phyloP scores from a whole-genome alignment of 805 yeast genomes.

The Sugiyamaella smithiae region DNA sequence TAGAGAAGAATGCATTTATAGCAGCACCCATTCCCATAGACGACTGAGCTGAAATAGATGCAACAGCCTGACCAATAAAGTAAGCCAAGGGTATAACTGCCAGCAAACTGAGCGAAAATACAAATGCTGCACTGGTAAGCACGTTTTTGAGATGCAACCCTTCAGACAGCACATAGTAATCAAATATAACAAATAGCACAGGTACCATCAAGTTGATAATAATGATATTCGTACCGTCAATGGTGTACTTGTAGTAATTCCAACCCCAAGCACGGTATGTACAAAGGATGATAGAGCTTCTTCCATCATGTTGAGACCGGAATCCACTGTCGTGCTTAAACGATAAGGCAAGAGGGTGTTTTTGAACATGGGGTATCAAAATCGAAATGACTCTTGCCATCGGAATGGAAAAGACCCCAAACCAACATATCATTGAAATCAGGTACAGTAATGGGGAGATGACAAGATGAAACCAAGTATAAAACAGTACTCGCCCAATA shows the following conservation, averaged over 20 bases:
- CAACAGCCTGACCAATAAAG: slow-evolving; percentile 98
- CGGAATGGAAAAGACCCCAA: slow-evolving; percentile 85
- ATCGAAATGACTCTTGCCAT: slow-evolving; percentile 78
- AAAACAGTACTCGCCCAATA: slow-evolving; percentile 75
- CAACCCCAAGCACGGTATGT: slow-evolving; percentile 90
- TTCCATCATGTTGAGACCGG: slow-evolving; percentile 37
- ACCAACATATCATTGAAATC: slow-evolving; percentile 67
- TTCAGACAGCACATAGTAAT: slow-evolving; percentile 62
- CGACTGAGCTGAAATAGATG: slow-evolving; percentile 96
- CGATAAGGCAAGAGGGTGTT: slow-evolving; percentile 87
- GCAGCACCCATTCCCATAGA: slow-evolving; percentile 99
- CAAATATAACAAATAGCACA: slow-evolving; percentile 79
- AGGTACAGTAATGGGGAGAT: slow-evolving; percentile 63
- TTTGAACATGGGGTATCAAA: slow-evolving; percentile 71
- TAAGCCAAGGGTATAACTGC: slow-evolving; percentile 93
- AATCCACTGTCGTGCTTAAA: slow-evolving; percentile 50
- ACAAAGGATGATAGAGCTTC: slow-evolving; percentile 64
- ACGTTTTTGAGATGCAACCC: slow-evolving; percentile 39
- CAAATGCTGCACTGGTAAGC: slow-evolving; percentile 58
- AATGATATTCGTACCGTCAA: slow-evolving; percentile 93
- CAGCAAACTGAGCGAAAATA: slow-evolving; percentile 72
- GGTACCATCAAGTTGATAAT: slow-evolving; percentile 78
- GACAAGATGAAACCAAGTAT: slow-evolving; percentile 61
- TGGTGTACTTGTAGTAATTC: slow-evolving; percentile 93
- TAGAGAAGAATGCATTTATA: slow-evolving; percentile 94